Evolutionary conservation across 2,329 filamentous ascomycete genomes (phyloP).

Genomic region (Sclerotinia minor): DNA sequence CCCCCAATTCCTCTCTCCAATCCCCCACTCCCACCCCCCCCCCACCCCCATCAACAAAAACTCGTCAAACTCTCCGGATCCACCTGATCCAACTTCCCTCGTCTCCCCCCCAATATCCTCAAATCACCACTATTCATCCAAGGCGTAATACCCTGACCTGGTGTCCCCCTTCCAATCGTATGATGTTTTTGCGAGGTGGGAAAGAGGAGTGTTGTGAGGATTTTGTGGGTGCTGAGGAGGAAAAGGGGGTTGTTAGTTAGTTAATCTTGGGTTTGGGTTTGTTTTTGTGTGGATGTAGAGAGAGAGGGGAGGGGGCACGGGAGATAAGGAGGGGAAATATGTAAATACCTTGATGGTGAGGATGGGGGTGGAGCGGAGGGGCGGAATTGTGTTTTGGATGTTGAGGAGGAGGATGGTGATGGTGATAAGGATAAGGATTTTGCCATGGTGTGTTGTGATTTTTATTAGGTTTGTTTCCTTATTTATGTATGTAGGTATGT

Average conservation of each 20-base stretch:
- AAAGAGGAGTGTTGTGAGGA: not conserved
- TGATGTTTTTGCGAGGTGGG: not conserved
- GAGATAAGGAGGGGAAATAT: not conserved
- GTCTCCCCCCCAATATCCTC: not conserved
- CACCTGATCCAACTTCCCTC: slow-evolving; percentile 13
- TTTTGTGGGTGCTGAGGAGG: not conserved
- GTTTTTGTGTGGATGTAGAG: no score
- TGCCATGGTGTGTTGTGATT: not conserved
- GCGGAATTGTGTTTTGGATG: not conserved
- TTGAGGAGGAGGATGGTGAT: not conserved
- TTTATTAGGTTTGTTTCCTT: not conserved
- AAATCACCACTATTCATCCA: slow-evolving; percentile 19
- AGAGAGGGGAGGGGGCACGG: not conserved
- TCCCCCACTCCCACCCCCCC: no score
- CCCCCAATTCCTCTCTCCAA: no score
- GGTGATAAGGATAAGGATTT: not conserved
- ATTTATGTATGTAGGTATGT: no score
- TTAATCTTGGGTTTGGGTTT: no score
- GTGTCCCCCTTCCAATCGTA: not conserved
- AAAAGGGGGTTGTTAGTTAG: not conserved
- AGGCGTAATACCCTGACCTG: not conserved
- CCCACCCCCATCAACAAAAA: not conserved
- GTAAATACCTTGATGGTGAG: not conserved
- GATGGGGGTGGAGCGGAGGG: no score
- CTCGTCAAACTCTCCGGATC: slow-evolving; percentile 19